A percentile compares a stretch with the other conserved stretches of the same genome.
Conservation (phyloP, 257 asterid genomes). For the Eustoma russellianum region DNA sequence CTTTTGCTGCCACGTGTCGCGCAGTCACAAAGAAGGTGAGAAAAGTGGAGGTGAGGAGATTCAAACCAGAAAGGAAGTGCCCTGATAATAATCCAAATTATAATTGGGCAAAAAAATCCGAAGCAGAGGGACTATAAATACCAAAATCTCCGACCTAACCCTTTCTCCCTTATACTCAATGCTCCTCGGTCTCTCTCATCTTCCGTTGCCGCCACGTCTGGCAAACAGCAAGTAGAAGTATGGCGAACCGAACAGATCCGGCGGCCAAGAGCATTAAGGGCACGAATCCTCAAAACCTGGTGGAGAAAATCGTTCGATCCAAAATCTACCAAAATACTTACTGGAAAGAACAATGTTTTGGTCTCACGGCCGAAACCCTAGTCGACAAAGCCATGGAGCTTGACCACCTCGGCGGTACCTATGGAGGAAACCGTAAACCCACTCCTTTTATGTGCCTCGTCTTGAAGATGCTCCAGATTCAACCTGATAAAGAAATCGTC, state of each 20-base stretch:
- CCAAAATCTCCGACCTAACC: background rate
- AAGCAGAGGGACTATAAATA: no score
- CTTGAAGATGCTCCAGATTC: slow-evolving; percentile 96
- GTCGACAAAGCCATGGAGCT: slow-evolving; percentile 99
- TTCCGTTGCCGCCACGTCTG: background rate
- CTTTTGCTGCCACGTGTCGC: no score
- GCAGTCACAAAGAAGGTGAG: no score
- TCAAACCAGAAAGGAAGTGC: no score
- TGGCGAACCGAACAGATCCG: slow-evolving; percentile 97
- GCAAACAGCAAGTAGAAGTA: no score
- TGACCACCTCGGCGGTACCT: slow-evolving; percentile 89
- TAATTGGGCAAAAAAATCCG: no score
- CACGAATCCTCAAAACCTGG: slow-evolving; percentile 86
- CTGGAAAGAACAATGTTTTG: slow-evolving; percentile 98
- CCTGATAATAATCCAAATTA: no score
- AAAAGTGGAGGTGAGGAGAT: no score
- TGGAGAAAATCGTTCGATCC: slow-evolving; percentile 79
- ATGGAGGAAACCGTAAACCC: slow-evolving; percentile 72
- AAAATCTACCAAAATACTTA: slow-evolving; percentile 75
- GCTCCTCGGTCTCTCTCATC: background rate
- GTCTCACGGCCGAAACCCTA: slow-evolving; percentile 90
- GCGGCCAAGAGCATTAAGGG: slow-evolving; percentile 85
- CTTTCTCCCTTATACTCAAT: no score
- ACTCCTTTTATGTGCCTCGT: slow-evolving; percentile 87
- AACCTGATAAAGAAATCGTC: slow-evolving; percentile 94